Conservation (phyloP, 148 eudicot genomes). For the Rhododendron simsii region DNA sequence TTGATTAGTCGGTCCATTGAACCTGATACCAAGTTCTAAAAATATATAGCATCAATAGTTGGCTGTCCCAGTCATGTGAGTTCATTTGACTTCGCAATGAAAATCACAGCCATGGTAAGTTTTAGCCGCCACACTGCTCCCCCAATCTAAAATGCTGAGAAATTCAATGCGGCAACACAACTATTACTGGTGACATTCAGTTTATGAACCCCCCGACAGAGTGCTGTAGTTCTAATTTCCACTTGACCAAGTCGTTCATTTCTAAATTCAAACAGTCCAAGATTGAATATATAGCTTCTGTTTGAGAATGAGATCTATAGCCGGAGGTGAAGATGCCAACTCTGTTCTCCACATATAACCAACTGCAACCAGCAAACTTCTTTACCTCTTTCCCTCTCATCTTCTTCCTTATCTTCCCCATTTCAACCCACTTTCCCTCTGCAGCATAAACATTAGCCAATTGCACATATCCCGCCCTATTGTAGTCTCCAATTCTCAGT, state of each 20-base stretch:
- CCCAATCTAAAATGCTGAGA: neutral
- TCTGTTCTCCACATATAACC: slow-evolving; percentile 56
- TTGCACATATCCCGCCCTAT: slow-evolving; percentile 67
- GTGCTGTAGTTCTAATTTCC: neutral
- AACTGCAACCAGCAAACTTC: slow-evolving; percentile 83
- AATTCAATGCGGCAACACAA: neutral
- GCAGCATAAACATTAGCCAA: slow-evolving; percentile 79
- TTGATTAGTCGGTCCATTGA: neutral
- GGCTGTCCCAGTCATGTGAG: neutral
- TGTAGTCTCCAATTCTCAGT: slow-evolving; percentile 53
- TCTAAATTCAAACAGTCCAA: slow-evolving; percentile 46
- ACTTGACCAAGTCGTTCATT: slow-evolving; percentile 10
- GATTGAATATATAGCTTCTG: slow-evolving; percentile 46
- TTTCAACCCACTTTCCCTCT: slow-evolving; percentile 76
- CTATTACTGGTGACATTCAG: neutral
- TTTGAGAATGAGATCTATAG: slow-evolving; percentile 42
- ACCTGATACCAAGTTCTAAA: neutral
- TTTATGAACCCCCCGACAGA: neutral
- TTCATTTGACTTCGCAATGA: neutral
- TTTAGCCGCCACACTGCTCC: neutral
- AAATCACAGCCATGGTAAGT: neutral
- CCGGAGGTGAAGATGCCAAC: slow-evolving; percentile 60
- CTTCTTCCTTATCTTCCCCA: slow-evolving; percentile 78
- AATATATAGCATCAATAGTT: no score
- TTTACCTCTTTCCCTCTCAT: slow-evolving; percentile 77